phyloP scores from a whole-genome alignment of 805 yeast genomes.

The Sugiyamaella americana region DNA sequence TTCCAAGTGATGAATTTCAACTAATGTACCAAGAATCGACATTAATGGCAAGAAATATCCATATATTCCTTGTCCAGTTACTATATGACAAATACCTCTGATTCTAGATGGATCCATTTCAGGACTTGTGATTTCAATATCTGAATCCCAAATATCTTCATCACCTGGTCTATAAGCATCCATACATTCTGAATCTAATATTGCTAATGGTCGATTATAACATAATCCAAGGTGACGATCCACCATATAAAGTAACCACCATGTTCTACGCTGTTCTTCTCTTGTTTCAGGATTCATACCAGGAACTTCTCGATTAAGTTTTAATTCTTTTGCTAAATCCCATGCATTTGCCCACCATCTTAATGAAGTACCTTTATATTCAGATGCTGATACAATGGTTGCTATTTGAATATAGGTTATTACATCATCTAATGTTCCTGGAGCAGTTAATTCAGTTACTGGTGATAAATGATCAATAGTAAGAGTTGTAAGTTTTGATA shows the following conservation, averaged over 20 bases:
- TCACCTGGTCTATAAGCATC: conserved; percentile 32
- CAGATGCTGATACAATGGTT: conserved; percentile 30
- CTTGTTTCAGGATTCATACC: conserved; percentile 24
- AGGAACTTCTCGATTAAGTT: conserved; percentile 26
- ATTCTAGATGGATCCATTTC: conserved; percentile 28
- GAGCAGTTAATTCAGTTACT: conserved; percentile 22
- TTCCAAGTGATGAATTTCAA: conserved; percentile 21
- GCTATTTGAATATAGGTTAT: conserved; percentile 30
- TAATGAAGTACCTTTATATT: conserved; percentile 29
- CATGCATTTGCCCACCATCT: conserved; percentile 32
- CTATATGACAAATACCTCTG: conserved; percentile 25
- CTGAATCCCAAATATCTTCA: conserved; percentile 32
- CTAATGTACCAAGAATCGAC: conserved; percentile 31
- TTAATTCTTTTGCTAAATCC: conserved; percentile 29
- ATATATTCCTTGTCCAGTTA: conserved; percentile 32
- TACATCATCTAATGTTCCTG: conserved; percentile 28
- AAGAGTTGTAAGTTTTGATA: conserved; percentile 21
- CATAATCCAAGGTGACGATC: conserved; percentile 37
- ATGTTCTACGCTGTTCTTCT: conserved; percentile 37
- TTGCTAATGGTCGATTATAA: conserved; percentile 32
- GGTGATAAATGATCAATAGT: conserved; percentile 24
- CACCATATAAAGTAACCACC: conserved; percentile 39
- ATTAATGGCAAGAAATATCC: conserved; percentile 37
- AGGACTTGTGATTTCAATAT: conserved; percentile 26
- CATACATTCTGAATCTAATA: conserved; percentile 31